Base-by-base conservation (phyloP, 352 stramenopile species). In the Phytophthora litchii region DNA sequence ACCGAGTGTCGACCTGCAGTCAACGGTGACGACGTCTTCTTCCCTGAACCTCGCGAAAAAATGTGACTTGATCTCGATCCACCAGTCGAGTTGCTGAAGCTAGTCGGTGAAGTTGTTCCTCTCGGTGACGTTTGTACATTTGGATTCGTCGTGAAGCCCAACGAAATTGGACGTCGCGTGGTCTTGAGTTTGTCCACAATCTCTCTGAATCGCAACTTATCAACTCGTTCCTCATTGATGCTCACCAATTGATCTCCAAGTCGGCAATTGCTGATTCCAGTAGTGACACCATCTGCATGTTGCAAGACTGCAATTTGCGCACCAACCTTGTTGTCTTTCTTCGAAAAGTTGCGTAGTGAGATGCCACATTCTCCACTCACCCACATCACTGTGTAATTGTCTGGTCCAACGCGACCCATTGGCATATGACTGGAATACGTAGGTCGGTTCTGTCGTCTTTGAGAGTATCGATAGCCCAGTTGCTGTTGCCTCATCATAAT, bases 341-440 rank as follows among this genome's bases (percentile, higher is more conserved):
- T 46, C 3, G 83, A 88, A 55, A 91, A 92, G 54, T 92, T 92
- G 58, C 83, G 84, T 32, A 94, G 61, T 43, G 85, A 92, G 65
- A 94, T 94, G 44, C 85, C 85, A 47, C 84, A 91, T 60, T 94
- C 85, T 35, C 85, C 85, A 45, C 78, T 89, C 8, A 89, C 78
- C 83, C 83, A 94, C 59, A 88, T 89, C 45, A 92, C 85, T 13
- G 78, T 78, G 54, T 92, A 94, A 41, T 81, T 54, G 67, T 50
- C 37, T 10, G 17, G 42, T 13, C 10, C 54, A 11, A 56, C 43
- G 10, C 43, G 42, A 8, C 50, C 36, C 29, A 47, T 49, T 1
- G 57, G 25, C 14, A 46, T 38, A 9, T 58, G 32, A 0, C 52
- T 46, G 5, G 59, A 68, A 21, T 70, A 61, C 14, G 56, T 36